Base-by-base conservation (phyloP, 2,329 filamentous ascomycete genomes). In the Grosmannia clavigera region DNA sequence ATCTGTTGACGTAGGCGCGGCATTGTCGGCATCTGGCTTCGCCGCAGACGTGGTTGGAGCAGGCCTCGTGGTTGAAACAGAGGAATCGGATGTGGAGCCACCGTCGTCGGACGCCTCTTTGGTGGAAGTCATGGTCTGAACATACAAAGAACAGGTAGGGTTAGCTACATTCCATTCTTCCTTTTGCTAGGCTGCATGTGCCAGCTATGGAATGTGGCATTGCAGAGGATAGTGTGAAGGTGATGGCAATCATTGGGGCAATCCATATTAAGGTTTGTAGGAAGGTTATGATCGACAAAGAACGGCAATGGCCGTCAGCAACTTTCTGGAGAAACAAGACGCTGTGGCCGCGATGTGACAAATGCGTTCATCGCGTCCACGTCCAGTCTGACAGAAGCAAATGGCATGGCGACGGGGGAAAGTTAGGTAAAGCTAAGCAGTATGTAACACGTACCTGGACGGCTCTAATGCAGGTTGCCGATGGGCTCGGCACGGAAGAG, bases 1-100 rank as follows among this genome's bases (percentile, higher is more conserved):
- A 7, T 16, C 43, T 46, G 43, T 7, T n/a, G 43, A 19, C 43
- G 43, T 52, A 31, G 22, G 5, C 16, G 67, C 62, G 46, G 52
- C 61, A 62, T 63, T 65, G 57, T 61, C 65, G 33, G 63, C 58
- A 53, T 68, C 68, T 46, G 50, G 58, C 40, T 62, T 64, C 27
- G 63, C 33, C 3, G 62, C 58, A 19, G 63, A 61, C 25, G 25
- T 55, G 46, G 55, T 54, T 4, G n/a, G 58, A 38, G 38, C 27
- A 57, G 56, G 38, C 55, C 54, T n/a, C 27, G 27, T 6, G 6
- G 58, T 43, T 1, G 62, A 63, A 16, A 29, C 31, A 11, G 63
- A 61, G 29, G 48, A 50, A 3, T 61, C 60, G 12, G 63, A 62
- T 12, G 60, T 60, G 12, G 59, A 51, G 33, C 53, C 59, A 31